These are phyloP conservation scores for Stagonosporopsis rhizophila DNA, from an alignment of 2,329 filamentous ascomycete genomes.

Conservation along the genomic window DNA sequence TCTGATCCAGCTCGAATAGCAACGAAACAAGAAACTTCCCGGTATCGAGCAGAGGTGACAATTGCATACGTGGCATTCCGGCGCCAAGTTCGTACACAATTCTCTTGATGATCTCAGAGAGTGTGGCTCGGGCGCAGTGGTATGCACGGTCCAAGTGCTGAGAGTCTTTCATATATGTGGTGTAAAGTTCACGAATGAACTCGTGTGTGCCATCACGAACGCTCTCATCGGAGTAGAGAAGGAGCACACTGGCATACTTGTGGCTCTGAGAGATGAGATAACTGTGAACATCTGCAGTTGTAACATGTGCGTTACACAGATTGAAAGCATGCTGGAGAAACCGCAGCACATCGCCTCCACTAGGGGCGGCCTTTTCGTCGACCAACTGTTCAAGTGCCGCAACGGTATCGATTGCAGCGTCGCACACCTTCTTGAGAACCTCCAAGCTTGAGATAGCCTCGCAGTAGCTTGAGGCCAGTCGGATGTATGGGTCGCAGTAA, in stretches of 20 bases:
- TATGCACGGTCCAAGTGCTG: conserved; percentile 23
- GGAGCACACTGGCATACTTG: conserved; percentile 31
- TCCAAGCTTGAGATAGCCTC: conserved; percentile 26
- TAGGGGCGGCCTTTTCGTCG: conserved; percentile 26
- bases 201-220: conserved; percentile 34
- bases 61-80: conserved; percentile 30
- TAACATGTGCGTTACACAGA: neutral
- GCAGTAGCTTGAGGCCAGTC: conserved; percentile 42
- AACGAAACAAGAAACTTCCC: conserved; percentile 29
- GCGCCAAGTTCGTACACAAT: conserved; percentile 35
- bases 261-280: conserved; percentile 26
- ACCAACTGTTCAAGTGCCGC: conserved; percentile 12
- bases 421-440: conserved; percentile 30
- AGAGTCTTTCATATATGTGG: conserved; percentile 8
- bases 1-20: conserved; percentile 28
- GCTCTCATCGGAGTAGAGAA: conserved; percentile 39
- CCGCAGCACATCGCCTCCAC: conserved; percentile 33
- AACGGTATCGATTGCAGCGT: conserved; percentile 29
- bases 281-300: conserved; percentile 28
- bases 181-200: conserved; percentile 36
- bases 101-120: conserved; percentile 13
- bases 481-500: conserved; percentile 42
- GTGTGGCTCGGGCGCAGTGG: neutral
- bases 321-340: conserved; percentile 30
- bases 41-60: conserved; percentile 35